Conservation (phyloP, 139 green algal genomes). For the Tetradesmus obliquus region DNA sequence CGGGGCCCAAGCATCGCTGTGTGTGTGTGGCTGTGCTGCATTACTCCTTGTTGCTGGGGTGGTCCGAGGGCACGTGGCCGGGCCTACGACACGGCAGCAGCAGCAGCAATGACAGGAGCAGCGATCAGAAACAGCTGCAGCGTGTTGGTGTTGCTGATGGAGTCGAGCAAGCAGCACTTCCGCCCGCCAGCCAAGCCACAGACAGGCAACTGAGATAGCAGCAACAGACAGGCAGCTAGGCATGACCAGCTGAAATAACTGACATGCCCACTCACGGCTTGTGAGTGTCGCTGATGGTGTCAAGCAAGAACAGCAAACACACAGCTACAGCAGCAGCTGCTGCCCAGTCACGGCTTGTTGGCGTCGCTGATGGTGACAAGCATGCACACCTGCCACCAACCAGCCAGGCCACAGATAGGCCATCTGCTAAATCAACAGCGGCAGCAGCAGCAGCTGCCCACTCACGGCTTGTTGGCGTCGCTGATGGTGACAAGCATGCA, state of each 20-base stretch:
- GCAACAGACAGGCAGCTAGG: too few relatives aligned
- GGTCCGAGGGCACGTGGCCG: conserved; percentile 46
- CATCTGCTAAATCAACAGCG: not conserved
- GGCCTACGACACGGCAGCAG: conserved; percentile 35
- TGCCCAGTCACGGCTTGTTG: conserved; percentile 55
- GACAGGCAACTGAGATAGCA: not conserved
- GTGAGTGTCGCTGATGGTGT: conserved; percentile 66
- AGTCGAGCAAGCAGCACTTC: conserved; percentile 37
- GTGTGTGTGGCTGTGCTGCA: not conserved
- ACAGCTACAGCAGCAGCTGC: not conserved
- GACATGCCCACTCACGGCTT: conserved; percentile 24
- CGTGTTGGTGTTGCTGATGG: conserved; percentile 66
- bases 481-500: conserved; percentile 55
- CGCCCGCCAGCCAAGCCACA: not conserved
- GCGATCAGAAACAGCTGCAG: not conserved
- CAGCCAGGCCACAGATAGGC: not conserved
- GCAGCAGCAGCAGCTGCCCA: not conserved
- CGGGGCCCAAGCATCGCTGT: not conserved
- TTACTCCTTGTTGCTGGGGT: conserved; percentile 47
- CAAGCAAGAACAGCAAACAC: conserved; percentile 2
- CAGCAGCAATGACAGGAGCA: not conserved
- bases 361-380: conserved; percentile 62
- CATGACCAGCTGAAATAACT: too few relatives aligned
- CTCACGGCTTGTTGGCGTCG: conserved; percentile 60
- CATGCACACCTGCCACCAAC: not conserved